Evolutionary conservation across 352 stramenopile genomes (phyloP), one percentile per base, ranked within the genome.

Genomic region (Globisporangium iwayamae): DNA sequence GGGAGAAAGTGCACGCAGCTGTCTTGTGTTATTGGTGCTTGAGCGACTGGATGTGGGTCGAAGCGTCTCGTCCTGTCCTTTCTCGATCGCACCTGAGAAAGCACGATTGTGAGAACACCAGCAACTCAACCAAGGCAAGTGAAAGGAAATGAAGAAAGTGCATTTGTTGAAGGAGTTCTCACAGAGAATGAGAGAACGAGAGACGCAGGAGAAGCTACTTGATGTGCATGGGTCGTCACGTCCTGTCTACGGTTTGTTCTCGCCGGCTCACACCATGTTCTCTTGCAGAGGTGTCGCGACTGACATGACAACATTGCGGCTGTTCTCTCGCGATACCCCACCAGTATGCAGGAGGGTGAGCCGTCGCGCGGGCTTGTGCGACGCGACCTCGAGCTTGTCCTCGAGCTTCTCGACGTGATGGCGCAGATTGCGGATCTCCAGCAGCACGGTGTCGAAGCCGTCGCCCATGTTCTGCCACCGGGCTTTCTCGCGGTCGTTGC

Each of bases 401-500:
- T 83, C 75, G 18, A 83, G 65, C 48, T 79, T 71, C 41, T 81
- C 66, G 28, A 83, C 74, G 56, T 78, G 74, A 56, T 82, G 74
- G 20, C 74, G 71, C 51, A 82, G 53, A 52, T 82, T 78, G 16
- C 74, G 69, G 43, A 82, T 74, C 69, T 82, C 74, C 18, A 79
- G 65, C 2, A 82, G 62, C 46, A 82, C 69, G 20, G 55, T 56
- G 25, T 52, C 68, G 45, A 82, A 82, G 50, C 74, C 69, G 55
- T 82, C 74, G n/a, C 66, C 48, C 36, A 82, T 72, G 52, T 56
- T 62, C 14, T 62, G 46, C 74, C 71, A 82, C 6, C 67, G 69
- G 22, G 57, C 62, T 28, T 57, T 53, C 32, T 68, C 60, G 34
- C 65, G 74, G 54, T 83, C 74, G 30, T 65, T 70, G 51, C 67